Conservation (phyloP, 2,329 filamentous ascomycete genomes). For the Tolypocladium nubicola region DNA sequence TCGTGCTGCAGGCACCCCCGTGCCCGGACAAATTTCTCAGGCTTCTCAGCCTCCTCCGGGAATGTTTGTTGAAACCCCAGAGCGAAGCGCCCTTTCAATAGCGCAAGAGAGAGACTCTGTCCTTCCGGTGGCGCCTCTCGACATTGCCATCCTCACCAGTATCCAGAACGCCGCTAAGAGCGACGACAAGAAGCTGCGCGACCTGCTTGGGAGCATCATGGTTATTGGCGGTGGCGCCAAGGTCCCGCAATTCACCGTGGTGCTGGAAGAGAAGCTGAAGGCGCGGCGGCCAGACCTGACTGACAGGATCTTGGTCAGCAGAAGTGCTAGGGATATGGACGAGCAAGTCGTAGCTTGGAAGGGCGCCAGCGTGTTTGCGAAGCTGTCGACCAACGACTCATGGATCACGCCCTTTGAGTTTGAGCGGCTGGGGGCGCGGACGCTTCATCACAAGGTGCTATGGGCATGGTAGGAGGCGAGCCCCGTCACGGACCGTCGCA, state of each 20-base stretch:
- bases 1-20: constrained; percentile 37
- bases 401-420: constrained; percentile 88
- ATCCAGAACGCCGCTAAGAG: constrained; percentile 79
- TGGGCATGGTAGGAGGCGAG: constrained; percentile 42
- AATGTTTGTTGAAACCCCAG: constrained; percentile 38
- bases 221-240: constrained; percentile 78
- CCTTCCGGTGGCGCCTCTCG: constrained; percentile 72
- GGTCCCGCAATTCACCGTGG: constrained; percentile 67
- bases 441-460: constrained; percentile 73
- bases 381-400: constrained; percentile 84
- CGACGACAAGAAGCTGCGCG: constrained; percentile 86
- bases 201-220: constrained; percentile 85
- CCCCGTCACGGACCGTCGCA: not conserved
- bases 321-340: constrained; percentile 84
- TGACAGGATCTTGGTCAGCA: constrained; percentile 51
- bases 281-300: constrained; percentile 49
- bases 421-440: constrained; percentile 70
- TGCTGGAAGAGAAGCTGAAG: constrained; percentile 74
- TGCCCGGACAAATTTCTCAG: constrained; percentile 20
- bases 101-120: constrained; percentile 68
- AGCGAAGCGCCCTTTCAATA: constrained; percentile 40
- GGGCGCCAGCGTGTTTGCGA: constrained; percentile 91
- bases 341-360: constrained; percentile 98
- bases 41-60: constrained; percentile 27
- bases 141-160: constrained; percentile 79